phyloP scores from a whole-genome alignment of 495 filamentous ascomycete genomes.

The Talaromyces wortmannii region DNA sequence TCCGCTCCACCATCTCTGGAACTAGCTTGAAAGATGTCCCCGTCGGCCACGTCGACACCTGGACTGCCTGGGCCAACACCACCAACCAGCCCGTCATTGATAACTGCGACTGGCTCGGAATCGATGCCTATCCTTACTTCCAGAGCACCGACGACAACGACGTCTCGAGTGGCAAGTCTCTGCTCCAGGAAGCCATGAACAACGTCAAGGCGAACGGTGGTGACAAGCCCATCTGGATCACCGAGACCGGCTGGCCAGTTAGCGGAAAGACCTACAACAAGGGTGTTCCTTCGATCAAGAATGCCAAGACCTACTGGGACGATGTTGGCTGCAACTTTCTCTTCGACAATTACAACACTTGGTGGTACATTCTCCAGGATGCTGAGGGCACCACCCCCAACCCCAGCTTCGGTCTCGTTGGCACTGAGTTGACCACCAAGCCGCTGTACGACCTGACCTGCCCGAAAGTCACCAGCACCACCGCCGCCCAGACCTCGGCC shows the following conservation, averaged over 20 bases:
- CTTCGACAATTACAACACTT: constrained; percentile 62
- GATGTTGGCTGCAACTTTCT: constrained; percentile 62
- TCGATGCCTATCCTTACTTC: constrained; percentile 73
- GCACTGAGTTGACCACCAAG: constrained; percentile 44
- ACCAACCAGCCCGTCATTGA: constrained; percentile 64
- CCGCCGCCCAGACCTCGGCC: constrained; percentile 13
- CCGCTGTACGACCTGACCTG: constrained; percentile 62
- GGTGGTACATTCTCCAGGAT: constrained; percentile 71
- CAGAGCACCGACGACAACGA: constrained; percentile 61
- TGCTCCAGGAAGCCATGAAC: constrained; percentile 58
- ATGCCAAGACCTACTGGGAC: constrained; percentile 76
- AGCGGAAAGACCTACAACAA: constrained; percentile 52
- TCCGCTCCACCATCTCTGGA: constrained; percentile 48
- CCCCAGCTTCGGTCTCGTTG: constrained; percentile 65
- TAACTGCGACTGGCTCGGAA: constrained; percentile 68
- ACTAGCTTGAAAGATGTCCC: constrained; percentile 48
- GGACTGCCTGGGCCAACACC: constrained; percentile 75
- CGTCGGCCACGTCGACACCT: constrained; percentile 89
- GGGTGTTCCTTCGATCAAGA: constrained; percentile 56
- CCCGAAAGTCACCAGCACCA: constrained; percentile 25
- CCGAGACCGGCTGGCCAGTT: constrained; percentile 85
- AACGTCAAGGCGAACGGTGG: constrained; percentile 50
- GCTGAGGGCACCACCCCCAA: constrained; percentile 41
- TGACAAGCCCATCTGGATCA: constrained; percentile 77
- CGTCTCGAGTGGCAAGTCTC: constrained; percentile 50